A percentile compares a stretch with the other conserved stretches of the same genome.
These are phyloP conservation scores for Samsoniella hepiali DNA, from an alignment of 2,329 filamentous ascomycete genomes.

Conservation along the genomic window DNA sequence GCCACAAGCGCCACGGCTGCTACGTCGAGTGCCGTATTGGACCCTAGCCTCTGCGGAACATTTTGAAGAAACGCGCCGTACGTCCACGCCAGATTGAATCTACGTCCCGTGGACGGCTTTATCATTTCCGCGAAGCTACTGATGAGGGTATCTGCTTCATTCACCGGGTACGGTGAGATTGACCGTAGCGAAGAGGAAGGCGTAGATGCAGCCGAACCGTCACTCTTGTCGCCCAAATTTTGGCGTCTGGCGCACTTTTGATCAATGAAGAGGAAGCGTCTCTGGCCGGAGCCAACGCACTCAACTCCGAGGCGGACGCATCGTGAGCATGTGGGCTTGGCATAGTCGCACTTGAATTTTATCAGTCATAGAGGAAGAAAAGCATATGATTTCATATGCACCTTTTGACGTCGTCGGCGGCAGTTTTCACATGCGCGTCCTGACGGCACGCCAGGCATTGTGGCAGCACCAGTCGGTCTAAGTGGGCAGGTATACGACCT, in stretches of 20 bases:
- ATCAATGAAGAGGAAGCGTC: conserved; percentile 16
- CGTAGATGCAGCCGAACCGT: background rate
- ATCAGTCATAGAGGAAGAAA: background rate
- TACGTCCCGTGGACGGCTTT: conserved; percentile 4
- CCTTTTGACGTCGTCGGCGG: conserved; percentile 16
- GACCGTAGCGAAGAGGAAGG: background rate
- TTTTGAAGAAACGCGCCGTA: conserved; percentile 6
- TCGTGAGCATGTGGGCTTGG: conserved; percentile 13
- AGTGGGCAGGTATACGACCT: conserved; percentile 1
- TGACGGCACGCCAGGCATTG: conserved; percentile 12
- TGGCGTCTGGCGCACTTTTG: conserved; percentile 11
- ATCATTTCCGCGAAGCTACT: conserved; percentile 8
- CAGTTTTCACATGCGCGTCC: conserved; percentile 15
- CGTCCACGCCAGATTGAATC: conserved; percentile 12
- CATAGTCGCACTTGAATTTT: conserved; percentile 9
- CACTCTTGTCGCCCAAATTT: background rate
- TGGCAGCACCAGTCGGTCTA: background rate
- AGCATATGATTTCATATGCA: background rate
- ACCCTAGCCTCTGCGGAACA: background rate
- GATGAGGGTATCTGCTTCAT: background rate
- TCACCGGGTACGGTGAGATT: background rate
- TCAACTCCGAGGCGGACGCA: conserved; percentile 7
- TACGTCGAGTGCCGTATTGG: conserved; percentile 7
- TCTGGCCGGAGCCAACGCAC: conserved; percentile 12
- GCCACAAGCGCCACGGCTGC: conserved; percentile 5